A percentile compares a stretch with the other conserved stretches of the same genome.
Conservation (phyloP, 2,329 filamentous ascomycete species). For the Claviceps arundinis region DNA sequence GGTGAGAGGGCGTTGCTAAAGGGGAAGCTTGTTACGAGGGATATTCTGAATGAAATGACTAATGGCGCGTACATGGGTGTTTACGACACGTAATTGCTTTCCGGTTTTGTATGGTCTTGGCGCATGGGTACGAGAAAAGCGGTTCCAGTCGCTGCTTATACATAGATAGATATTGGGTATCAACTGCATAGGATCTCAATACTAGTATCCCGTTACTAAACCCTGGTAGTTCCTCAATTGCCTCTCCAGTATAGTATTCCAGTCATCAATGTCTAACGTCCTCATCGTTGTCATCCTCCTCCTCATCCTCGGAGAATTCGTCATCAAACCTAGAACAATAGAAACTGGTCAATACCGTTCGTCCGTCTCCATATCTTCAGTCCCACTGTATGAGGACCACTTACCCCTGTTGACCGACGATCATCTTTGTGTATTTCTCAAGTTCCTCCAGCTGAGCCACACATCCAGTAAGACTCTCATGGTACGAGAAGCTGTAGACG, state of each 20-base stretch:
- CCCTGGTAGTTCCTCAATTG: neutral
- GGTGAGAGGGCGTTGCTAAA: constrained; percentile 50
- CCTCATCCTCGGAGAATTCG: constrained; percentile 14
- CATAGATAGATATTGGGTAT: constrained; percentile 6
- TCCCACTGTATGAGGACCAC: constrained; percentile 2
- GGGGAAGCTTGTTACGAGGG: constrained; percentile 54
- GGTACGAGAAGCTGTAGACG: constrained; percentile 43
- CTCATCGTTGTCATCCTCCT: constrained; percentile 8
- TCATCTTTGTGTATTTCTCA: constrained; percentile 42
- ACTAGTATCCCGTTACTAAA: neutral
- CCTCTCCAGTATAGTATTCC: neutral
- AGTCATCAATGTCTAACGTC: neutral
- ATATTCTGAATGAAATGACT: constrained; percentile 63
- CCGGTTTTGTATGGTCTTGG: neutral
- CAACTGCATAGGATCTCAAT: constrained; percentile 1
- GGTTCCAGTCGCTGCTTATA: too few relatives aligned
- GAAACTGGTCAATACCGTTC: neutral
- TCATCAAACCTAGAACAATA: constrained; percentile 20
- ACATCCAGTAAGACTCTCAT: constrained; percentile 39
- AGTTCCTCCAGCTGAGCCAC: constrained; percentile 40
- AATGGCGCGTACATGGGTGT: constrained; percentile 23
- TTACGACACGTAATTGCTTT: neutral
- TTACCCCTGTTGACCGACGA: constrained; percentile 40
- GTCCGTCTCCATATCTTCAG: neutral
- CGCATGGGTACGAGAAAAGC: neutral